Percentiles rank a stretch among this genome's conserved stretches.
Evolutionary conservation across 345 rosid species (phyloP).

Genomic region (Gossypium turneri): DNA sequence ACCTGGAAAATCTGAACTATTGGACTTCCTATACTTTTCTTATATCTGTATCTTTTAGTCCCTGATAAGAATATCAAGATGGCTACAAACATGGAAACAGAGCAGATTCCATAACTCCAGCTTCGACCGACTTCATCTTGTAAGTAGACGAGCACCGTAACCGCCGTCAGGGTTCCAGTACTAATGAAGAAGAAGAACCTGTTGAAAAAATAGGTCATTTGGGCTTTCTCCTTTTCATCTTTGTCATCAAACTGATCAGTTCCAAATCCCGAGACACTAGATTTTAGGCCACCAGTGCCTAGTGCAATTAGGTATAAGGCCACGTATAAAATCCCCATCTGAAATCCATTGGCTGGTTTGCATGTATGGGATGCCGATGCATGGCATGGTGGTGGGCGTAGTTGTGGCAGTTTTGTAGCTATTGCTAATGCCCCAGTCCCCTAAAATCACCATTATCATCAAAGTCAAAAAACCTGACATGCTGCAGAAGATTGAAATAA

Average conservation of each 20-base stretch:
- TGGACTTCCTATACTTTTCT: conserved; percentile 72
- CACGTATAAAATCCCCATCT: conserved; percentile 65
- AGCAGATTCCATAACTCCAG: conserved; percentile 61
- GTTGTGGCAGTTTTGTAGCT: conserved; percentile 50
- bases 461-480: not conserved
- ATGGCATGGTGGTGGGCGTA: conserved; percentile 65
- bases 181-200: conserved; percentile 68
- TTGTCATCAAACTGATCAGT: conserved; percentile 68
- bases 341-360: conserved; percentile 47
- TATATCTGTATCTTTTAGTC: conserved; percentile 58
- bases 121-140: conserved; percentile 58
- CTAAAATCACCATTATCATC: conserved; percentile 25
- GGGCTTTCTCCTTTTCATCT: conserved; percentile 48
- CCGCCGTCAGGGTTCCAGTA: conserved; percentile 55
- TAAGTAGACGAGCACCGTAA: conserved; percentile 55
- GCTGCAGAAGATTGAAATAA: not conserved
- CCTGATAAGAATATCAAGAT: conserved; percentile 54
- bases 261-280: conserved; percentile 65
- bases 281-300: conserved; percentile 73
- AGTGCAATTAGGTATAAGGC: conserved; percentile 49
- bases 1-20: conserved; percentile 75
- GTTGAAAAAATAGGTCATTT: conserved; percentile 53
- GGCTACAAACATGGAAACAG: conserved; percentile 54
- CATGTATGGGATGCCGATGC: conserved; percentile 34
- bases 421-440: conserved; percentile 66